Base-by-base conservation (phyloP, 1,284 basidiomycete genomes). In the Austroboletus sp. region DNA sequence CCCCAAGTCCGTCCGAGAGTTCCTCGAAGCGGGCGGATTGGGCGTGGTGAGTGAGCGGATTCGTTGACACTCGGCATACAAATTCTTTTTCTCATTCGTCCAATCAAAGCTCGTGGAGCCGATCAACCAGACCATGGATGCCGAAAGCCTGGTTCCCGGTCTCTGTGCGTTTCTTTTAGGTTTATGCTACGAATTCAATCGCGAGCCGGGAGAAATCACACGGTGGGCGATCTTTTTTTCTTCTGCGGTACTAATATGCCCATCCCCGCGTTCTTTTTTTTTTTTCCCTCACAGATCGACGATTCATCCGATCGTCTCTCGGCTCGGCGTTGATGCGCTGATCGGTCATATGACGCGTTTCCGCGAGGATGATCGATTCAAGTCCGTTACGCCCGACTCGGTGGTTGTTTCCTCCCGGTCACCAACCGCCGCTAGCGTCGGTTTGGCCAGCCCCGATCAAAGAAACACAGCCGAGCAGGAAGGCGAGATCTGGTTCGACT, bases 401-500 rank as follows among this genome's bases (percentile, higher is more conserved):
- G 71, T 79, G 42, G 80, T 86, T 11, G 60, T 80, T 15, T 60
- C 72, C 15, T 76, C 74, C 45, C 74, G 78, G 23, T 59, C 66
- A 1, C 57, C 67, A 37, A 67, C 46, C 5, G n/a, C 31, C 21
- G 11, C 9, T 6, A 19, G 26, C 3, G 4, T 26, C 11, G 45
- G 50, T 0, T 16, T 27, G 43, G 11, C 17, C n/a, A 34, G 8
- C 15, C 36, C 33, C 3, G 70, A 57, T 51, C 64, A n/a, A 64
- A 69, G 6, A 6, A 31, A 27, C 8, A 10, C 42, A 10, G 65
- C 65, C 23, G 67, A 76, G 42, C 78, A 78, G 51, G 86, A 89
- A 54, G 80, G 80, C n/a, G 94, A 94, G 62, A 72, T 97, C 27
- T 98, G 94, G 95, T 90, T 98, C 62, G 93, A 98, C 63, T 98